Conservation (phyloP, 805 yeast genomes). For the Yamadazyma olivae region DNA sequence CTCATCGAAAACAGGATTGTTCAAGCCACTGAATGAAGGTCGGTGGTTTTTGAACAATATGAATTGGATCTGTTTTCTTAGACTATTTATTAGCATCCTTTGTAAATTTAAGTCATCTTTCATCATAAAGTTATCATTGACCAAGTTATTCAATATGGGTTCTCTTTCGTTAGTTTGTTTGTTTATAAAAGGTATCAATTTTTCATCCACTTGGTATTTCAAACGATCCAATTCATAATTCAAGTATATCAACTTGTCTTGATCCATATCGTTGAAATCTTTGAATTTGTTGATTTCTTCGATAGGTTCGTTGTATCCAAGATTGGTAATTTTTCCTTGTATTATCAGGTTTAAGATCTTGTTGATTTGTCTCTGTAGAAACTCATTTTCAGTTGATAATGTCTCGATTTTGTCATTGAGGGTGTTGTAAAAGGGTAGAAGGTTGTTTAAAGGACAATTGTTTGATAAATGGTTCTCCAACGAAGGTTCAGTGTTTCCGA, state of each 20-base stretch:
- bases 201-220: constrained; percentile 40
- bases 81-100: constrained; percentile 40
- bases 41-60: constrained; percentile 42
- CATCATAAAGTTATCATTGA: constrained; percentile 37
- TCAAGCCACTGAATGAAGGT: constrained; percentile 10
- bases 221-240: constrained; percentile 43
- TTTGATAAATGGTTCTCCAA: constrained; percentile 32
- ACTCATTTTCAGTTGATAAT: constrained; percentile 33
- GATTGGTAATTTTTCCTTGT: constrained; percentile 49
- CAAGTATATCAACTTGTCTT: constrained; percentile 29
- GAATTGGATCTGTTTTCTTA: constrained; percentile 51
- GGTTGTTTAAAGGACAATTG: constrained; percentile 28
- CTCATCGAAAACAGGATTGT: constrained; percentile 10
- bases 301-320: constrained; percentile 45
- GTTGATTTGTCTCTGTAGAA: constrained; percentile 42
- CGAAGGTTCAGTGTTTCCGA: constrained; percentile 32
- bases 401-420: constrained; percentile 22
- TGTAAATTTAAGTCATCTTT: constrained; percentile 48
- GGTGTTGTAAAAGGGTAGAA: constrained; percentile 24
- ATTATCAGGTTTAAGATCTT: constrained; percentile 44
- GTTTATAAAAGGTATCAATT: constrained; percentile 31
- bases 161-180: constrained; percentile 24
- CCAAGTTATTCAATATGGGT: constrained; percentile 26
- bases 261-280: constrained; percentile 17
- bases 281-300: constrained; percentile 41